A percentile compares a stretch with the other conserved stretches of the same genome.
Conservation (phyloP, 257 asterid species). For the Craterostigma plantagineum region DNA sequence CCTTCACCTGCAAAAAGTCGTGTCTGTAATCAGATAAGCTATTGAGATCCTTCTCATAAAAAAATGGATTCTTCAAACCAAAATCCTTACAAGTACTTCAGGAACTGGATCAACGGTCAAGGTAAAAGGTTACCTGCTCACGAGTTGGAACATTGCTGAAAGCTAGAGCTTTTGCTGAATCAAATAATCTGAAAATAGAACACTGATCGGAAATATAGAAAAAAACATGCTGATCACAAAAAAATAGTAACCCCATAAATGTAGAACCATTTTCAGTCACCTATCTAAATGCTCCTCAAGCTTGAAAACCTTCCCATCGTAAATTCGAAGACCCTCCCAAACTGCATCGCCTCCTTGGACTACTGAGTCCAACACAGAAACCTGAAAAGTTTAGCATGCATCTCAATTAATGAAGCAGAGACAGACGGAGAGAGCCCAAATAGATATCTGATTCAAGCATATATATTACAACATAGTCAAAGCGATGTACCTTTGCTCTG, state of each 20-base stretch:
- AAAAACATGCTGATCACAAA: background rate
- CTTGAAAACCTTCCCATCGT: constrained; percentile 58
- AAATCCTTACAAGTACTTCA: too few relatives aligned
- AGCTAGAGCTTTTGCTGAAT: constrained; percentile 84
- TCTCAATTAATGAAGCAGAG: background rate
- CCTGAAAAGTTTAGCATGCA: constrained; percentile 20
- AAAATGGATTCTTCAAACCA: too few relatives aligned
- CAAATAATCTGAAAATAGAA: constrained; percentile 78
- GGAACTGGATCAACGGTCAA: too few relatives aligned
- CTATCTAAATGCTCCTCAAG: constrained; percentile 87
- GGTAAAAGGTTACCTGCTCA: constrained; percentile 67
- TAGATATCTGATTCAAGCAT: background rate
- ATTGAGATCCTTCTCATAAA: too few relatives aligned
- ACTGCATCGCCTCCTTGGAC: constrained; percentile 96
- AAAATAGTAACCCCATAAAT: background rate
- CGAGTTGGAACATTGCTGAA: constrained; percentile 52
- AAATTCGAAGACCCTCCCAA: constrained; percentile 89
- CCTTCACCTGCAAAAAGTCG: constrained; percentile 54
- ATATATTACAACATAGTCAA: constrained; percentile 5
- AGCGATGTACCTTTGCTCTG: constrained; percentile 57
- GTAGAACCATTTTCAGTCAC: constrained; percentile 14
- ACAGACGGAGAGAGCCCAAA: background rate
- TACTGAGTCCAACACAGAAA: constrained; percentile 78
- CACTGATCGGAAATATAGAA: too few relatives aligned
- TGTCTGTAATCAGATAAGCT: background rate